Evolutionary conservation across 75 land plant species (phyloP).

Genomic region (Cryptomeria japonica): DNA sequence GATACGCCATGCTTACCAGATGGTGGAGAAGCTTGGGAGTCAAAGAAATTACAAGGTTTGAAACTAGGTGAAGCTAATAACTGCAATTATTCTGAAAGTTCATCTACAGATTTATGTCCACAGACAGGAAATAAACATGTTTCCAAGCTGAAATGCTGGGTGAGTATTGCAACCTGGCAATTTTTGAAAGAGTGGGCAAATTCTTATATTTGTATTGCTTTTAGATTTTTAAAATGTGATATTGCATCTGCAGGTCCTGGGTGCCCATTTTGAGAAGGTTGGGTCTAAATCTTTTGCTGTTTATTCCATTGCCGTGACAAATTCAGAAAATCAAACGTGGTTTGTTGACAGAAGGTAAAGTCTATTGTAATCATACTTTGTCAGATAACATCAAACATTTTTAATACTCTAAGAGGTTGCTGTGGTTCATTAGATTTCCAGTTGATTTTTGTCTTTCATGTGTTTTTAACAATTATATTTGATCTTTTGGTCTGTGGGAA

Average conservation of each 20-base stretch:
- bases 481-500: background rate
- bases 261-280: constrained; percentile 93
- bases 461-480: background rate
- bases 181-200: background rate
- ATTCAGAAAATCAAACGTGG: constrained; percentile 84
- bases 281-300: constrained; percentile 96
- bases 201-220: background rate
- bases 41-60: constrained; percentile 3
- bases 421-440: background rate
- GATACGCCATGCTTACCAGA: constrained; percentile 9
- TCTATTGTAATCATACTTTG: background rate
- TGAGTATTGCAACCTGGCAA: constrained; percentile 14
- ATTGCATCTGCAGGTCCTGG: constrained; percentile 71
- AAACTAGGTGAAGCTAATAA: constrained; percentile 11
- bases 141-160: constrained; percentile 76
- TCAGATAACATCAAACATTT: constrained; percentile 1
- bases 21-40: constrained; percentile 6
- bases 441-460: background rate
- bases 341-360: constrained; percentile 90
- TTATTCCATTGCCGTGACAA: constrained; percentile 89
- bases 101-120: background rate
- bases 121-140: constrained; percentile 20
- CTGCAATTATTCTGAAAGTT: background rate
- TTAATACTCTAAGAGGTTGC: background rate
- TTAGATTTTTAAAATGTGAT: background rate